These are phyloP conservation scores for Fusarium begoniae DNA, from an alignment of 2,329 filamentous ascomycete species.

Conservation along the genomic window DNA sequence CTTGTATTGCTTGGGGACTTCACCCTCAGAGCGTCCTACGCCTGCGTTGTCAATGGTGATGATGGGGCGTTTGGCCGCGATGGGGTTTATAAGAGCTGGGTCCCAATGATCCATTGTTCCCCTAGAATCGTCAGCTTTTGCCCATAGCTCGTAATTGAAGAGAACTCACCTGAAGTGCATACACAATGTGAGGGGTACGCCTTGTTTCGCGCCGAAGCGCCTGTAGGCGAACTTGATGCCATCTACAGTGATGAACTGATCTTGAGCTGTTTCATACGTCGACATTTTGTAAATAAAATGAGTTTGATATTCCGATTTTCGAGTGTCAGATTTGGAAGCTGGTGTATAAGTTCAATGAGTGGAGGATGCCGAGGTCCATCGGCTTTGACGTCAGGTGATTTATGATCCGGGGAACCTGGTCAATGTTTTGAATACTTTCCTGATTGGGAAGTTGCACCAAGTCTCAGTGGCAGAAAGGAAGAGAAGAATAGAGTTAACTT, in stretches of 20 bases:
- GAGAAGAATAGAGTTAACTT: not conserved
- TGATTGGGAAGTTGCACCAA: not conserved
- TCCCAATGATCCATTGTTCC: slow-evolving; percentile 54
- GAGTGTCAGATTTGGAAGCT: not conserved
- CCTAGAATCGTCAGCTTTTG: slow-evolving; percentile 26
- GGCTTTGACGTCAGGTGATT: slow-evolving; percentile 24
- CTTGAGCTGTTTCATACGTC: slow-evolving; percentile 43
- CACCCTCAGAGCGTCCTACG: slow-evolving; percentile 55
- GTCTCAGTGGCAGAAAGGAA: not conserved
- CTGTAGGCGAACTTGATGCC: slow-evolving; percentile 47
- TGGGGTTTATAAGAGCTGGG: slow-evolving; percentile 55
- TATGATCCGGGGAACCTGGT: slow-evolving; percentile 14
- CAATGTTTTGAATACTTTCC: not conserved
- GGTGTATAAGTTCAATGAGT: not conserved
- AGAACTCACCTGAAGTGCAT: slow-evolving; percentile 47
- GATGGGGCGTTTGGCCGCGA: slow-evolving; percentile 53
- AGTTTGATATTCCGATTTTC: not conserved
- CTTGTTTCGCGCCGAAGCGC: slow-evolving; percentile 41
- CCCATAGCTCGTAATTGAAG: not conserved
- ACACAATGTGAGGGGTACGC: slow-evolving; percentile 46
- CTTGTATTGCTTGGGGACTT: slow-evolving; percentile 48
- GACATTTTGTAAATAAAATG: slow-evolving; percentile 36
- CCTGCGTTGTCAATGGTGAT: slow-evolving; percentile 60
- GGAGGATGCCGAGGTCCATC: slow-evolving; percentile 28
- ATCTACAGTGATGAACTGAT: slow-evolving; percentile 44